phyloP scores from a whole-genome alignment of 352 stramenopile genomes.

The Globisporangium polare region DNA sequence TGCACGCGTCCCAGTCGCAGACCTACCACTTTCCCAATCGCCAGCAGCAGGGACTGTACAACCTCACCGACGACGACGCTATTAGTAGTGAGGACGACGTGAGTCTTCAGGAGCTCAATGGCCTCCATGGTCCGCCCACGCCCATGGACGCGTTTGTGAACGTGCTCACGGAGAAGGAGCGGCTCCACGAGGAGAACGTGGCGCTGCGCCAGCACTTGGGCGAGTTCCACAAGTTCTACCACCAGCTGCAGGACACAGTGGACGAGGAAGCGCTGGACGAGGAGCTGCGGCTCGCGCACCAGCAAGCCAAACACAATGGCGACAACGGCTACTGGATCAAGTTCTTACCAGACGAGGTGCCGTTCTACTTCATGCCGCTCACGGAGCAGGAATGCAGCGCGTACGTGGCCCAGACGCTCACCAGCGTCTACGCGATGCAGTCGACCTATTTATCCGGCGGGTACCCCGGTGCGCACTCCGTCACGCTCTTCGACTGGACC shows the following conservation, averaged over 20 bases:
- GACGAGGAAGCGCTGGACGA: background rate
- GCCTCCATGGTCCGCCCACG: background rate
- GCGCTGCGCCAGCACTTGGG: slow-evolving; percentile 25
- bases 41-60: slow-evolving; percentile 3
- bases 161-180: slow-evolving; percentile 3
- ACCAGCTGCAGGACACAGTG: slow-evolving; percentile 10
- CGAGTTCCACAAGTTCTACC: slow-evolving; percentile 20
- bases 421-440: background rate
- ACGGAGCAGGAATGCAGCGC: slow-evolving; percentile 25
- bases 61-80: background rate
- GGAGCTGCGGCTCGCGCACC: background rate
- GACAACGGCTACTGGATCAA: background rate
- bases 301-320: background rate
- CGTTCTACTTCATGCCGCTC: slow-evolving; percentile 36
- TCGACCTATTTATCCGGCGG: background rate
- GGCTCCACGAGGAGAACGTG: slow-evolving; percentile 35
- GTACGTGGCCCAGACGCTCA: background rate
- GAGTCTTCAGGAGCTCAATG: background rate
- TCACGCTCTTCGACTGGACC: background rate
- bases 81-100: background rate
- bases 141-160: slow-evolving; percentile 1
- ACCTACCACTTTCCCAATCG: background rate
- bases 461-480: background rate
- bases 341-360: slow-evolving; percentile 16
- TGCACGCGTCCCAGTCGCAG: slow-evolving; percentile 14